These are phyloP conservation scores for Rhododendron ovatum DNA, from an alignment of 148 eudicot species.

Conservation along the genomic window DNA sequence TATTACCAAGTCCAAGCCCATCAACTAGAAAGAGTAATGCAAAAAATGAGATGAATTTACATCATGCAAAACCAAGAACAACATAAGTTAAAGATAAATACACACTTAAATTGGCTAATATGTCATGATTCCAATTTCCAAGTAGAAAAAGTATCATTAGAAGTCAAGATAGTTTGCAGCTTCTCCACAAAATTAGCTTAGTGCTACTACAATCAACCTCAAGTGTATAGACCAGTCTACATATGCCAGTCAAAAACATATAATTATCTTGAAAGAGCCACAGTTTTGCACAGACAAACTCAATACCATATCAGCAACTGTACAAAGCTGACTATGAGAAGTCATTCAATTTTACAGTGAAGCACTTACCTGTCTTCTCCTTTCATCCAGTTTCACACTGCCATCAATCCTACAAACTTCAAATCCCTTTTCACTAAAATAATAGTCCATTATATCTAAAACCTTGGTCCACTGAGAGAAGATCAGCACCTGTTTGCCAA, in stretches of 20 bases:
- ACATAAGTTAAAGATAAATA: neutral
- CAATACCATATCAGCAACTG: neutral
- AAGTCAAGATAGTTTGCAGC: neutral
- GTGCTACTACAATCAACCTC: neutral
- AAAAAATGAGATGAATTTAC: neutral
- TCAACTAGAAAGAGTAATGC: neutral
- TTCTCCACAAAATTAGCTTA: neutral
- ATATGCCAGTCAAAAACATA: neutral
- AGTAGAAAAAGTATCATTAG: neutral
- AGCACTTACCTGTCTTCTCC: constrained; percentile 66
- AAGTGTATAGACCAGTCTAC: neutral
- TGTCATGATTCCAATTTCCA: neutral
- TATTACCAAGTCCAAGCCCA: neutral
- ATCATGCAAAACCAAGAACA: neutral
- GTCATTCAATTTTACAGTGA: neutral
- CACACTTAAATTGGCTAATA: neutral
- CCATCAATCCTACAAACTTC: constrained; percentile 97
- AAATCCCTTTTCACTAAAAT: constrained; percentile 75
- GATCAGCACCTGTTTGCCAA: constrained; percentile 63
- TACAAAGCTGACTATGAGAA: neutral
- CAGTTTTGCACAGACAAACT: neutral
- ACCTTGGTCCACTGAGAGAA: constrained; percentile 96
- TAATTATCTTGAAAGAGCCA: neutral
- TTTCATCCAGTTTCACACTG: constrained; percentile 70
- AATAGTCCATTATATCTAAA: constrained; percentile 85